phyloP scores from a whole-genome alignment of 257 asterid genomes.

The Dorcoceras hygrometricum region DNA sequence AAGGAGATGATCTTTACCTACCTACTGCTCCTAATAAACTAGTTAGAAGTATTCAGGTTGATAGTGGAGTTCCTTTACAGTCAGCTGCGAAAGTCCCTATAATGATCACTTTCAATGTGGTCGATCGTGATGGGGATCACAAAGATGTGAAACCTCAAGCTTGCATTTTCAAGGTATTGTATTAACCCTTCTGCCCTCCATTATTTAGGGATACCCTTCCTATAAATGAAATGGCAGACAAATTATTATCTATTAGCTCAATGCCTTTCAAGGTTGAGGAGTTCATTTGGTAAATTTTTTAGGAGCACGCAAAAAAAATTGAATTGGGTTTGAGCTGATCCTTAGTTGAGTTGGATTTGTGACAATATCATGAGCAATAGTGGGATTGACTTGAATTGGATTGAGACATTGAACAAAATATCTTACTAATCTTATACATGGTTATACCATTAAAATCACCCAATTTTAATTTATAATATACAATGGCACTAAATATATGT shows the following conservation, averaged over 20 bases:
- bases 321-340: not conserved
- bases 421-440: not conserved
- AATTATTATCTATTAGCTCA: not conserved
- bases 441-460: not conserved
- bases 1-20: conserved; percentile 91
- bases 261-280: not conserved
- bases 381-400: not conserved
- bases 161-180: conserved; percentile 91
- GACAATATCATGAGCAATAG: not conserved
- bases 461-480: no score
- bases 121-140: conserved; percentile 76
- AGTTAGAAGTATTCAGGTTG: conserved; percentile 83
- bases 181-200: conserved; percentile 10
- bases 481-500: no score
- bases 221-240: not conserved
- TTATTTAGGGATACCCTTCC: not conserved
- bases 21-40: conserved; percentile 93
- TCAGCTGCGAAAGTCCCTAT: conserved; percentile 99
- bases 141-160: conserved; percentile 89
- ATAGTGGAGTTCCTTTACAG: conserved; percentile 96
- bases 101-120: conserved; percentile 95
- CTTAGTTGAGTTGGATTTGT: not conserved
- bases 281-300: not conserved
- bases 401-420: not conserved
- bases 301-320: not conserved